Percentiles rank a stretch among this genome's conserved stretches.
Conservation (phyloP, 2,329 filamentous ascomycete genomes). For the Colletotrichum eleusines region DNA sequence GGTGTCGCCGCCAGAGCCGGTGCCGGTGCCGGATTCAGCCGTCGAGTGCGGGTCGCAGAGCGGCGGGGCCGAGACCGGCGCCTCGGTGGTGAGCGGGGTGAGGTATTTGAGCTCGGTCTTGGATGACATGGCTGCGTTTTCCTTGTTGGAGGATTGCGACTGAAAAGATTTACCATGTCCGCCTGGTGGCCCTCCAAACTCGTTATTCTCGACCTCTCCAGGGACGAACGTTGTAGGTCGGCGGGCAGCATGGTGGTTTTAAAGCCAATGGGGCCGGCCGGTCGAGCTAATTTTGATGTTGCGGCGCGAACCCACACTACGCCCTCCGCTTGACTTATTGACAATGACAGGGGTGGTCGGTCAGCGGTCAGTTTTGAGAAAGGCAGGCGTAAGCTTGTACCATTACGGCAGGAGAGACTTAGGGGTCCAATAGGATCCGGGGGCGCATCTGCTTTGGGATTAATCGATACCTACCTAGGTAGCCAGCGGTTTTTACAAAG, state of each 20-base stretch:
- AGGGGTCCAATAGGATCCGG: not conserved
- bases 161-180: not conserved
- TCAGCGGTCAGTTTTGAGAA: not conserved
- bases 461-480: too few species aligned
- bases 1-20: not conserved
- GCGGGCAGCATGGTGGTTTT: slow-evolving; percentile 2
- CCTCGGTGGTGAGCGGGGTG: slow-evolving; percentile 1
- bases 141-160: not conserved
- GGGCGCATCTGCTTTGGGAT: not conserved
- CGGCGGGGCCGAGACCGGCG: not conserved
- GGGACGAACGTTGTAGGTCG: not conserved
- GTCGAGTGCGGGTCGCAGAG: slow-evolving; percentile 21
- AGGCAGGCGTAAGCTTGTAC: not conserved
- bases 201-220: not conserved
- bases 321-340: slow-evolving; percentile 25
- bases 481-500: not conserved
- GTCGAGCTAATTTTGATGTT: not conserved
- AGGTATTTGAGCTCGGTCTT: slow-evolving; percentile 31
- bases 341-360: not conserved
- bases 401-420: not conserved
- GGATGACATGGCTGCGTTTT: slow-evolving; percentile 13
- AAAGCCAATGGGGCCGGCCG: slow-evolving; percentile 5
- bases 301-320: slow-evolving; percentile 19
- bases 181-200: not conserved
- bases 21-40: slow-evolving; percentile 8